A percentile compares a stretch with the other conserved stretches of the same genome.
phyloP scores from a whole-genome alignment of 192 early-diverging fungal species.

The Linnemannia zychae region DNA sequence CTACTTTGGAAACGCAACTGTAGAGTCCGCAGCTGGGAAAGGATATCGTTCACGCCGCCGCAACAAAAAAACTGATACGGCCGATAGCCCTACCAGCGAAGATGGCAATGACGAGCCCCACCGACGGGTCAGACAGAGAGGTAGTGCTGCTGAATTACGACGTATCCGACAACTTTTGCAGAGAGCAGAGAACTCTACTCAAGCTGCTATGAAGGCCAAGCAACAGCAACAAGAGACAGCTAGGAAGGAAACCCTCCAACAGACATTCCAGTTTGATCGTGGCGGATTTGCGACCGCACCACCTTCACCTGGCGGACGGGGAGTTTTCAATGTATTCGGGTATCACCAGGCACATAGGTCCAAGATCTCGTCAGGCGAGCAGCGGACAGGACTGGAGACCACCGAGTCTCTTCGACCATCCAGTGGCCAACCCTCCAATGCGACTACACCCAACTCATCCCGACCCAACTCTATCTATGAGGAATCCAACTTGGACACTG shows the following conservation, averaged over 20 bases:
- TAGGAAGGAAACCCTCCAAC: slow-evolving; percentile 22
- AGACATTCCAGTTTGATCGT: slow-evolving; percentile 24
- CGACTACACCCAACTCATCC: slow-evolving; percentile 27
- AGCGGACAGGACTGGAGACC: background rate
- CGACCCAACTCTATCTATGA: slow-evolving; percentile 42
- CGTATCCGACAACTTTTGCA: slow-evolving; percentile 45
- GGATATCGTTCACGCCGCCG: background rate
- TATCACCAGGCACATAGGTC: slow-evolving; percentile 24
- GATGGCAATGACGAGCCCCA: slow-evolving; percentile 7
- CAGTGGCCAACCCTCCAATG: background rate
- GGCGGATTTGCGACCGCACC: slow-evolving; percentile 34
- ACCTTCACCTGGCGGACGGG: slow-evolving; percentile 22
- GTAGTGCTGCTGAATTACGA: slow-evolving; percentile 43
- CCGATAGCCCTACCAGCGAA: slow-evolving; percentile 30
- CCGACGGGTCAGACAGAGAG: slow-evolving; percentile 18
- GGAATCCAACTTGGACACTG: slow-evolving; percentile 34
- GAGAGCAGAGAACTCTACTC: slow-evolving; percentile 47
- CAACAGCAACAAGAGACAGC: slow-evolving; percentile 24
- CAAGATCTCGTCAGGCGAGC: background rate
- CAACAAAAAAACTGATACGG: background rate
- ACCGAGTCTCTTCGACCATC: background rate
- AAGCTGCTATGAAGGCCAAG: slow-evolving; percentile 33
- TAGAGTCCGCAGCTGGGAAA: slow-evolving; percentile 10
- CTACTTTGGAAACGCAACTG: slow-evolving; percentile 30
- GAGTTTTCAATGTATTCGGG: slow-evolving; percentile 26